Evolutionary conservation across 768 basidiomycete genomes (phyloP), one percentile per base, ranked within the genome.

Genomic region (Megacollybia marginata): DNA sequence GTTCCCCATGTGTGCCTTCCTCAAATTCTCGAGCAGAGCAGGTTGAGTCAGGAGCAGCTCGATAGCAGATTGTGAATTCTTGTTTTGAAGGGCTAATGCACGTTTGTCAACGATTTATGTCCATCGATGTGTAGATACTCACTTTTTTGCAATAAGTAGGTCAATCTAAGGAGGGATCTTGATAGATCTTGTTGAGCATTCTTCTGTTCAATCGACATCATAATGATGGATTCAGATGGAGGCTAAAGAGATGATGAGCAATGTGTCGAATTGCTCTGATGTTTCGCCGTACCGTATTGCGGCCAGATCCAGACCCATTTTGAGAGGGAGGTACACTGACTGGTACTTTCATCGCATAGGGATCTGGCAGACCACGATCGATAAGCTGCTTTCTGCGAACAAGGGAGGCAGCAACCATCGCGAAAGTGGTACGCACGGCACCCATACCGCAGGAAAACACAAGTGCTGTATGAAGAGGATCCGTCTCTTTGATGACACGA

Each of bases 371-470:
- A 1, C 89, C 90, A 28, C 72, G 68, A 13, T 74, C 57, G 23
- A 87, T 70, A 10, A 85, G 66, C 61, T 91, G 86, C 58, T 85
- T 88, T 44, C 95, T 73, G 40, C 95, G 74, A 2, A 97, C 75
- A 33, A 99, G 73, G 50, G 84, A 81, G 1, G 95, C 93, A 7
- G 92, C 90, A n/a, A 85, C 79, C 96, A 98, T 98, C 3, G 91
- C 92, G 61, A 96, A 98, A 0, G 94, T 97, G 2, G 93, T 94
- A 16, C 95, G 79, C 1, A 97, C 94, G 2, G 91, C 92, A 42
- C 96, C 96, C 83, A 95, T 92, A 32, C 96, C 95, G 62, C 95
- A 97, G 45, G 88, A 92, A 64, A 98, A 97, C 4, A 98, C 88
- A 16, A 98, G 71, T 0, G 88, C 83, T 0, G 92, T 92, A 15